phyloP scores from a whole-genome alignment of 495 filamentous ascomycete genomes.

The Penicillium antarcticum region DNA sequence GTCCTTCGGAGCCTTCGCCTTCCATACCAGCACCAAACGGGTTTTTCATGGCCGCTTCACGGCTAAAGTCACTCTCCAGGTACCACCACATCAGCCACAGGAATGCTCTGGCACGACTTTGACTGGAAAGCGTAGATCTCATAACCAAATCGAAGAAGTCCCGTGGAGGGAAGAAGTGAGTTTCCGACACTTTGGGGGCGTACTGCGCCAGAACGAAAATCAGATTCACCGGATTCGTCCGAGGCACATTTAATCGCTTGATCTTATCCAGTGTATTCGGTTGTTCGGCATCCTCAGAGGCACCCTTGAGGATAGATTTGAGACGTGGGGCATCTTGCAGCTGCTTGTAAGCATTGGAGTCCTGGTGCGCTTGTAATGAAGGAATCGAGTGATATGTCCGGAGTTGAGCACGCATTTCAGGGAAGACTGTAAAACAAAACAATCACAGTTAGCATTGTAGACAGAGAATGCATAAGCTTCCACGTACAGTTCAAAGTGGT shows the following conservation, averaged over 20 bases:
- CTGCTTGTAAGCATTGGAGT: conserved; percentile 95
- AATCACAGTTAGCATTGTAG: conserved; percentile 22
- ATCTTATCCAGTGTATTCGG: conserved; percentile 84
- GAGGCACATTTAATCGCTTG: conserved; percentile 60
- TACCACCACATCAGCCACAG: conserved; percentile 99
- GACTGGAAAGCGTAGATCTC: conserved; percentile 77
- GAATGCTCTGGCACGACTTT: conserved; percentile 82
- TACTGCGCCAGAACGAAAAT: conserved; percentile 93
- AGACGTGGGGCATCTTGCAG: conserved; percentile 93
- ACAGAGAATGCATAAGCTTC: background rate
- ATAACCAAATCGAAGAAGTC: conserved; percentile 98
- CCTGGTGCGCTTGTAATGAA: conserved; percentile 89
- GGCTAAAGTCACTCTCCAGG: conserved; percentile 90
- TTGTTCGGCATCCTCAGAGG: conserved; percentile 88
- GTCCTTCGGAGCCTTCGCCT: conserved; percentile 55
- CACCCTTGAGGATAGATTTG: conserved; percentile 96
- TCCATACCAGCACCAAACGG: conserved; percentile 80
- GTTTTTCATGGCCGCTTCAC: conserved; percentile 78
- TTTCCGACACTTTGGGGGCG: conserved; percentile 85
- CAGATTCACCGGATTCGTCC: conserved; percentile 95
- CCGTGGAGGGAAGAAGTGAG: conserved; percentile 78
- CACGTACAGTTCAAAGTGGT: conserved; percentile 91
- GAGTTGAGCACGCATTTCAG: conserved; percentile 97
- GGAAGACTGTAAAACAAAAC: conserved; percentile 69
- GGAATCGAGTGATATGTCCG: conserved; percentile 98